Evolutionary conservation across 352 stramenopile genomes (phyloP).

Genomic region (Pythium pyrilobum): DNA sequence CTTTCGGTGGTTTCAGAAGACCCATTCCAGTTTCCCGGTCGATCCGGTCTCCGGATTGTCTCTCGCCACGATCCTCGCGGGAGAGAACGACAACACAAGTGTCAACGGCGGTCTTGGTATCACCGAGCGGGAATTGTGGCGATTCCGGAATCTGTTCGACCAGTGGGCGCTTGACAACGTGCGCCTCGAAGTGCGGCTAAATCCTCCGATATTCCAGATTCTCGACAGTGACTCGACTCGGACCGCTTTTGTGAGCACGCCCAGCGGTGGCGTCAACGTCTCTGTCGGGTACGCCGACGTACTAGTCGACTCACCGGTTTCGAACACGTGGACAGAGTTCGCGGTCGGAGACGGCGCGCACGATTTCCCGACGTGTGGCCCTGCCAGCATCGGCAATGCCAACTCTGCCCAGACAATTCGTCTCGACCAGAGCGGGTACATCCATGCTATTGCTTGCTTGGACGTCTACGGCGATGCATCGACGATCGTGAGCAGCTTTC

Average conservation of each 20-base stretch:
- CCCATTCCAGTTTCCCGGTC: constrained; percentile 62
- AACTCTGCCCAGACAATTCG: constrained; percentile 7
- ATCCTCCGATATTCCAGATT: constrained; percentile 29
- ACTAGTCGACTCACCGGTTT: constrained; percentile 29
- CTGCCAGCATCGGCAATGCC: background rate
- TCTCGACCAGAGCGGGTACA: constrained; percentile 37
- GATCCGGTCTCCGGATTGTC: constrained; percentile 28
- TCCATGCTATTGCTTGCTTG: constrained; percentile 51
- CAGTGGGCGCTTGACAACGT: constrained; percentile 70
- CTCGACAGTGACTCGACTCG: background rate
- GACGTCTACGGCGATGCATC: constrained; percentile 6
- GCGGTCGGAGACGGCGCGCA: constrained; percentile 53
- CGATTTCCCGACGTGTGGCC: constrained; percentile 36
- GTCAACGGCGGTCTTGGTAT: constrained; percentile 27
- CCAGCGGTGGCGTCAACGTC: constrained; percentile 3
- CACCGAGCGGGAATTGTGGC: constrained; percentile 44
- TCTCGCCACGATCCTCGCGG: constrained; percentile 17
- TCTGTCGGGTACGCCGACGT: constrained; percentile 23
- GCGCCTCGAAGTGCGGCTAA: constrained; percentile 44
- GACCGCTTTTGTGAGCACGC: background rate
- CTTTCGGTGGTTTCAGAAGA: constrained; percentile 64
- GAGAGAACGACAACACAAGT: constrained; percentile 40
- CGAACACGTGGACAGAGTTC: constrained; percentile 43
- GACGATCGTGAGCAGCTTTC: constrained; percentile 41
- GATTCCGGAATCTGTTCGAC: constrained; percentile 67